Evolutionary conservation across 768 basidiomycete species (phyloP), one percentile per base, ranked within the genome.

Genomic region (Amanita muscaria): DNA sequence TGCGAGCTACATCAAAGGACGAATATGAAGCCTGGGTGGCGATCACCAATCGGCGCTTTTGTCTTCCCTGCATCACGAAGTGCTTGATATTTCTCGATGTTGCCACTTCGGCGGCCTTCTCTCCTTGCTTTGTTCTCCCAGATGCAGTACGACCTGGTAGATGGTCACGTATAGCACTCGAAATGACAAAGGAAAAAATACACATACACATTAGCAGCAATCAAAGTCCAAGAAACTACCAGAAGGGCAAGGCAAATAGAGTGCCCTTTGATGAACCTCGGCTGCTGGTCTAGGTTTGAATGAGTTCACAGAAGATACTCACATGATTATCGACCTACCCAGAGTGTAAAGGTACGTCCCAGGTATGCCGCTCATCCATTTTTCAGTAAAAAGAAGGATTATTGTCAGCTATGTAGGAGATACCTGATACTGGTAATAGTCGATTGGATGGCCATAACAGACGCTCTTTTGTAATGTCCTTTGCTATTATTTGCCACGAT

Each of bases 81-180:
- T 21, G 65, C 63, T 49, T 74, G 63, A 52, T 80, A 80, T 31
- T 65, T 61, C 9, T 62, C 59, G 27, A 79, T 56, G 50, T 77
- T 79, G 34, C 52, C 57, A 49, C 76, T 64, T 38, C 77, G 64
- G 9, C 69, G 69, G 2, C 78, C 79, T 49, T 70, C 67, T 21
- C 63, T 65, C 11, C 79, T 67, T 7, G 76, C 76, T 52, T 70
- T 76, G 58, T 80, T 80, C 59, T 80, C 77, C 73, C 75, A 74
- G 14, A 62, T 40, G 52, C 78, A 80, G 52, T 79, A 80, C 15
- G 51, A 43, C 12, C 77, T 80, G 46, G 18, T 22, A 44, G 3
- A 31, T 15, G n/a, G 23, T 12, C 12, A 27, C 16, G 6, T 18
- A 24, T 14, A n/a, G 29, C 14, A n/a, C n/a, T 29, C 7, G 27